Conservation (phyloP, 2,329 filamentous ascomycete species). For the Pestalotiopsis fici region DNA sequence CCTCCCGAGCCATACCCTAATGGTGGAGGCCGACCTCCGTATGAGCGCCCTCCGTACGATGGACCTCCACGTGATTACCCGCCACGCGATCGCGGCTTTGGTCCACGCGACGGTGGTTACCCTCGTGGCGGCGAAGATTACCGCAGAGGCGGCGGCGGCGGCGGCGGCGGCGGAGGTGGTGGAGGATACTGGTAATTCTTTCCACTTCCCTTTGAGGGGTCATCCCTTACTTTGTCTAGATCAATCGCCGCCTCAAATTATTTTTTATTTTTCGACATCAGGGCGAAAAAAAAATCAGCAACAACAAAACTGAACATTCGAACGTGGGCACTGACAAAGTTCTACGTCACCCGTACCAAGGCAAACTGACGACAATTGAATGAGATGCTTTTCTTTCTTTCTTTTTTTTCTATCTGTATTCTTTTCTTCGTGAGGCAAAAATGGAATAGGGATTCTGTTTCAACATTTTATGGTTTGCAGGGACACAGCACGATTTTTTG, state of each 20-base stretch:
- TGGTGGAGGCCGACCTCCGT: conserved; percentile 49
- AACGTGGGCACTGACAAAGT: background rate
- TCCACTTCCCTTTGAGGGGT: conserved; percentile 21
- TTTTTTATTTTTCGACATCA: background rate
- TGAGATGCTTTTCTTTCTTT: background rate
- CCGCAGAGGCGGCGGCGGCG: conserved; percentile 26
- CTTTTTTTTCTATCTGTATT: background rate
- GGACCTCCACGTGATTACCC: conserved; percentile 39
- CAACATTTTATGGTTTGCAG: background rate
- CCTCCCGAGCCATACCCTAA: conserved; percentile 63
- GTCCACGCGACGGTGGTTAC: conserved; percentile 28
- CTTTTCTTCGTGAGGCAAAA: conserved; percentile 2
- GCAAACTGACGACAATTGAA: background rate
- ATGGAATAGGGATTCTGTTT: background rate
- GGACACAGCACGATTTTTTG: conserved; percentile 3
- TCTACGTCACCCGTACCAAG: conserved; percentile 4
- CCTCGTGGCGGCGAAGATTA: conserved; percentile 30
- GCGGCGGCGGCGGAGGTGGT: conserved; percentile 15
- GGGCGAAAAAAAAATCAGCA: conserved; percentile 11
- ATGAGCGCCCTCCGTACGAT: conserved; percentile 54
- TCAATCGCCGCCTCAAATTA: conserved; percentile 19
- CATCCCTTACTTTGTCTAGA: conserved; percentile 35
- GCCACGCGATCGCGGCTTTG: conserved; percentile 46
- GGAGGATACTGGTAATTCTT: conserved; percentile 34
- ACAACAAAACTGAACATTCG: background rate